phyloP scores from a whole-genome alignment of 768 basidiomycete genomes.

The Pleurotus cornucopiae region DNA sequence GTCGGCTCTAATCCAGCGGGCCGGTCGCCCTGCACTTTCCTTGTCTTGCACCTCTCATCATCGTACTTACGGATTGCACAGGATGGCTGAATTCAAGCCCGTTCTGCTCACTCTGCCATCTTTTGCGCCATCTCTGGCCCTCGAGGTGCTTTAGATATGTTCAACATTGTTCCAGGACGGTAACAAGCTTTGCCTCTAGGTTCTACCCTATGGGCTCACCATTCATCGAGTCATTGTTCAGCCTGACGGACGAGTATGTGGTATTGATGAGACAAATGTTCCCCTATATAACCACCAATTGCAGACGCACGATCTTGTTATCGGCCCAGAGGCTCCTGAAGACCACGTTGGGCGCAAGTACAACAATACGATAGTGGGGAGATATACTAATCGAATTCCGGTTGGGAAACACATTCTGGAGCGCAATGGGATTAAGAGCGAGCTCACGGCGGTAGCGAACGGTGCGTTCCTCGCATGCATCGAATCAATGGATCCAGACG shows the following conservation, averaged over 20 bases:
- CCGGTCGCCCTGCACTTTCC: no score
- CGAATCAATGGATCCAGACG: background rate
- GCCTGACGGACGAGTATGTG: constrained; percentile 54
- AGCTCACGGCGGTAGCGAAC: constrained; percentile 41
- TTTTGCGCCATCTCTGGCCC: constrained; percentile 51
- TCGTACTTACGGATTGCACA: background rate
- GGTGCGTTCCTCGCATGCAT: constrained; percentile 23
- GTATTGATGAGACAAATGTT: background rate
- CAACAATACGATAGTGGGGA: constrained; percentile 67
- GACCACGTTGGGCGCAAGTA: constrained; percentile 62
- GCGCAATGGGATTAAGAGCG: constrained; percentile 46
- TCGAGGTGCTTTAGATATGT: constrained; percentile 42
- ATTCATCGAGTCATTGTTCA: constrained; percentile 66
- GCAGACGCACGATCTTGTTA: constrained; percentile 73
- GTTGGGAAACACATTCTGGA: constrained; percentile 49
- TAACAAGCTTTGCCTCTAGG: constrained; percentile 28
- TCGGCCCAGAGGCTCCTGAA: constrained; percentile 63
- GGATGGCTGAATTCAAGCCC: constrained; percentile 47
- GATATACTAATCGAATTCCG: constrained; percentile 71
- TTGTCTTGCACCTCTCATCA: no score
- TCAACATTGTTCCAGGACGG: background rate
- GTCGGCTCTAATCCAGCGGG: no score
- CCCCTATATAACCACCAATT: constrained; percentile 4
- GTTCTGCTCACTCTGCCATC: constrained; percentile 51
- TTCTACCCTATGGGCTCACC: constrained; percentile 65